Percentiles rank a stretch among this genome's conserved stretches.
These are phyloP conservation scores for Neurospora sp. DNA, from an alignment of 495 filamentous ascomycete genomes.

Conservation along the genomic window DNA sequence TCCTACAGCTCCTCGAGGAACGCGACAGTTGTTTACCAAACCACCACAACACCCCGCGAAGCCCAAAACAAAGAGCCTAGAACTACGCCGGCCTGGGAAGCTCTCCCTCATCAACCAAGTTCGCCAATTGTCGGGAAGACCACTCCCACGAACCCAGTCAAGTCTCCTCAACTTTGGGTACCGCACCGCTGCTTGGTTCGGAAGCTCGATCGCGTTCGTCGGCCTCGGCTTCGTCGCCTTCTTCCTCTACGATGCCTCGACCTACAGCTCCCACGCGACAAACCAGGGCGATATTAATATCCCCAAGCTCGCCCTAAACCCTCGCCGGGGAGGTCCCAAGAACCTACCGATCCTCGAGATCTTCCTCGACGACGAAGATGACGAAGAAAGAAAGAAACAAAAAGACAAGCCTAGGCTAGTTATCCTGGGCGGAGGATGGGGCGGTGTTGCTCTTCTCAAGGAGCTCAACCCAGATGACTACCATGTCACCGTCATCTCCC, in stretches of 20 bases:
- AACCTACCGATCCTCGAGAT: slow-evolving; percentile 86
- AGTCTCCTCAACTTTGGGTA: slow-evolving; percentile 38
- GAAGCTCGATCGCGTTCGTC: slow-evolving; percentile 35
- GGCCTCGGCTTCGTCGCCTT: slow-evolving; percentile 56
- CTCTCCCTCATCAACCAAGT: neutral
- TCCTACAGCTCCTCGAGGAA: neutral
- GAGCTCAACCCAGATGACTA: slow-evolving; percentile 81
- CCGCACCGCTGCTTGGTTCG: slow-evolving; percentile 39
- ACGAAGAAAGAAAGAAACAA: slow-evolving; percentile 49
- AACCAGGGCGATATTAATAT: slow-evolving; percentile 64
- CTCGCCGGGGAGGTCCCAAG: slow-evolving; percentile 82
- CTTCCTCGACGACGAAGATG: slow-evolving; percentile 80
- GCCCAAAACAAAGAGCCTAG: neutral
- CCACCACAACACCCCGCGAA: neutral
- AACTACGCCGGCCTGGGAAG: neutral
- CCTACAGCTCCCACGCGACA: slow-evolving; percentile 57
- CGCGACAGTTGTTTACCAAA: neutral
- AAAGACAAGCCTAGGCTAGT: slow-evolving; percentile 88
- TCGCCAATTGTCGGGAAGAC: slow-evolving; percentile 36
- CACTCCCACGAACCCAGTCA: slow-evolving; percentile 35
- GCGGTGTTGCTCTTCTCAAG: slow-evolving; percentile 84
- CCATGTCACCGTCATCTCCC: slow-evolving; percentile 87
- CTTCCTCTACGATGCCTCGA: slow-evolving; percentile 90
- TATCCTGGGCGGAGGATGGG: slow-evolving; percentile 91
- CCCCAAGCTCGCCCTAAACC: slow-evolving; percentile 69